Percentiles rank a stretch among this genome's conserved stretches.
Evolutionary conservation across 768 basidiomycete species (phyloP).

Genomic region (Russula sp.): DNA sequence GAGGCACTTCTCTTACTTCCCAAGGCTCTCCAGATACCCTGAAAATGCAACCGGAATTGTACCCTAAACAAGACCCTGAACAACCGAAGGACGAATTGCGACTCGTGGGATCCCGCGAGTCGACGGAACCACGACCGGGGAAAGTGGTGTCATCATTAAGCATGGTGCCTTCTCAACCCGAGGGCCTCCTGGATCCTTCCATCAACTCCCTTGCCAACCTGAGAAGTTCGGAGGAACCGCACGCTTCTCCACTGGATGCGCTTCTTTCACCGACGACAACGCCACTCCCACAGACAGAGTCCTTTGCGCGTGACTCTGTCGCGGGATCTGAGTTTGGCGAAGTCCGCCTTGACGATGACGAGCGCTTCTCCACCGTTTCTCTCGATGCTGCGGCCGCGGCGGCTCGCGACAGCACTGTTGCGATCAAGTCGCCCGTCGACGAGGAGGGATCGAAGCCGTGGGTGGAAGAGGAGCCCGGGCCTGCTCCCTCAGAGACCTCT

Average conservation of each 20-base stretch:
- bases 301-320: constrained; percentile 18
- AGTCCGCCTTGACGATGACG: constrained; percentile 55
- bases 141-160: not conserved
- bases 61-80: not conserved
- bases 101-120: not conserved
- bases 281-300: constrained; percentile 19
- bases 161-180: not conserved
- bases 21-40: not conserved
- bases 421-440: constrained; percentile 27
- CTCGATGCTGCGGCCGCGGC: constrained; percentile 29
- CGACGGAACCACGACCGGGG: not conserved
- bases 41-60: not conserved
- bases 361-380: constrained; percentile 50
- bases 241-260: constrained; percentile 25
- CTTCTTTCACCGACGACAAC: constrained; percentile 31
- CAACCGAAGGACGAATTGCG: not conserved
- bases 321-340: constrained; percentile 38
- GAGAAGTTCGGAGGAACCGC: not conserved
- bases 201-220: not conserved
- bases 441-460: constrained; percentile 27
- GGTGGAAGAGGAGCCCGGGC: constrained; percentile 31
- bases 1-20: not conserved
- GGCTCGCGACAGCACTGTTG: constrained; percentile 29
- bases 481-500: constrained; percentile 54
- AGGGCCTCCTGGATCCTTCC: not conserved